Base-by-base conservation (phyloP, 1,284 basidiomycete species). In the Cryptococcus jaspeensis region DNA sequence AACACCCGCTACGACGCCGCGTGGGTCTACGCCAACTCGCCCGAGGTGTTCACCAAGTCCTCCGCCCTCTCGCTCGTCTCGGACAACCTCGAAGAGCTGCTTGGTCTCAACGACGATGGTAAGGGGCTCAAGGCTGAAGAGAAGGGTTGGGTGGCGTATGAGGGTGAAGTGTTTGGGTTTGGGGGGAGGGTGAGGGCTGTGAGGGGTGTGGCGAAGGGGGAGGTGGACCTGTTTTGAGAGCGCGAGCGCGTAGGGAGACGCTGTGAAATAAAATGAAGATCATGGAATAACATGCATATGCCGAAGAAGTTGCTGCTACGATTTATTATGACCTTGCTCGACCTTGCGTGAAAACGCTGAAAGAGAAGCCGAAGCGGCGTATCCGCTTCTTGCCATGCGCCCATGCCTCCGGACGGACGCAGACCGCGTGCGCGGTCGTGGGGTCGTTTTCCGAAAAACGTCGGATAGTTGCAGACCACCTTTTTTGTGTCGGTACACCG, bases 1-100 rank as follows among this genome's bases (percentile, higher is more conserved):
- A 87, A 86, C 59, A 80, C 84, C 18, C 80, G 87, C 6, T 88
- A 88, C 71, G 87, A 90, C 61, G 76, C 84, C 48, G 85, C 81
- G 39, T 88, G 87, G 86, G 87, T 85, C 40, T 70, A 74, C 57
- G 56, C 67, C 12, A 61, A 63, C 22, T 62, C 83, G 59, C 77
- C 81, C 7, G 75, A 78, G 3, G 63, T 72, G 1, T 73, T 89
- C 23, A 78, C 78, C 37, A 81, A 81, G 62, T 71, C 79, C 5
- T 75, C 84, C 11, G 84, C 85, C 0, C 70, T 89, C 45, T 82
- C 82, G 3, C 76, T 88, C 37, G 85, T 83, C 12, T 84, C 84
- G 12, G 78, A 80, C 28, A 87, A 86, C 64, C 73, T 90, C 4
- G 86, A 88, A 63, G 81, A 81, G 47, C 75, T 92, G 44, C 77